Conservation (phyloP, 306 rosid species). For the Crotalaria pallida region DNA sequence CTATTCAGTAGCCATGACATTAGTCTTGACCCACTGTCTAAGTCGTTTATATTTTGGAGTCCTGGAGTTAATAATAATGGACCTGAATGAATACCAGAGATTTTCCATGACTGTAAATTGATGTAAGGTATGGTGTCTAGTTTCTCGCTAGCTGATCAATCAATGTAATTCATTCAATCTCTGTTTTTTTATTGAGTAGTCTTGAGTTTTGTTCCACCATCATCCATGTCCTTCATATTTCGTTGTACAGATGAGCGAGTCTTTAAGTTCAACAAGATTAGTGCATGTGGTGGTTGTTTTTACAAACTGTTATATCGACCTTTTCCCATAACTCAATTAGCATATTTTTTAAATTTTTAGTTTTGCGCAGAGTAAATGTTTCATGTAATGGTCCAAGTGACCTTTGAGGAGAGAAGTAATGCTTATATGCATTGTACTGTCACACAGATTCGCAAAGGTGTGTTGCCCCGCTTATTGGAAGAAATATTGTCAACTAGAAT, state of each 20-base stretch:
- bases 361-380: background rate
- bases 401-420: constrained; percentile 1
- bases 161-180: constrained; percentile 19
- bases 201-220: background rate
- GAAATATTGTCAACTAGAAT: constrained; percentile 90
- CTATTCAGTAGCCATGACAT: no score
- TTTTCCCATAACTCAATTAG: background rate
- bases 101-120: background rate
- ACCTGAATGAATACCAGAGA: constrained; percentile 1
- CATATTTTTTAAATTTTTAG: background rate
- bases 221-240: constrained; percentile 1
- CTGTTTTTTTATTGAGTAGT: background rate
- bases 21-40: background rate
- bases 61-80: constrained; percentile 5
- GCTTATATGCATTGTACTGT: constrained; percentile 5
- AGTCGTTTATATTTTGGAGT: background rate
- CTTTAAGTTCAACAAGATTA: background rate
- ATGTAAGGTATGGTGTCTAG: background rate
- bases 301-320: background rate
- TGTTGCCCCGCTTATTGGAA: constrained; percentile 80
- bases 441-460: constrained; percentile 77
- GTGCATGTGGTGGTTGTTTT: background rate
- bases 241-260: background rate
- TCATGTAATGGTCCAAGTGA: background rate
- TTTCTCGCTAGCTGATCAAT: background rate